A percentile compares a stretch with the other conserved stretches of the same genome.
These are phyloP conservation scores for Termitomyces sp. DNA, from an alignment of 768 basidiomycete genomes.

Conservation along the genomic window DNA sequence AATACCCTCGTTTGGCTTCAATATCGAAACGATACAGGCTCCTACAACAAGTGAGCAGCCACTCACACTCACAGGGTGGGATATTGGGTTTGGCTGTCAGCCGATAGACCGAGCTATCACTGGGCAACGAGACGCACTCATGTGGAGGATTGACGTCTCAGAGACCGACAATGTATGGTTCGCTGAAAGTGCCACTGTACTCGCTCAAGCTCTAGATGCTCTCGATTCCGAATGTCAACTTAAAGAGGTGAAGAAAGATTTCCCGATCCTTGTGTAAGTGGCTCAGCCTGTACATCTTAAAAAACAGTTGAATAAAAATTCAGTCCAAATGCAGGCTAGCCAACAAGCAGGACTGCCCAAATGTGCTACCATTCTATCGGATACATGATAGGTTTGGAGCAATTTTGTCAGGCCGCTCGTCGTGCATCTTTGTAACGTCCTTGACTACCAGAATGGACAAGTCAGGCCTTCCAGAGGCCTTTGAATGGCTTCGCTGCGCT, in stretches of 20 bases:
- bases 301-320: not conserved
- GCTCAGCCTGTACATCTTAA: slow-evolving; percentile 26
- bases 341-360: slow-evolving; percentile 61
- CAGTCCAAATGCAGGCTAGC: slow-evolving; percentile 38
- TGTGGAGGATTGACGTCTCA: slow-evolving; percentile 63
- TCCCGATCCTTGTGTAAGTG: slow-evolving; percentile 23
- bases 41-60: slow-evolving; percentile 22
- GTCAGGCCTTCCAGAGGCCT: slow-evolving; percentile 32
- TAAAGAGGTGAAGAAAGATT: slow-evolving; percentile 1
- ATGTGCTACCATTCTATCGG: slow-evolving; percentile 44
- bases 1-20: slow-evolving; percentile 46
- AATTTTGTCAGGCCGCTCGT: slow-evolving; percentile 24
- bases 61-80: slow-evolving; percentile 56
- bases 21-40: slow-evolving; percentile 50
- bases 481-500: slow-evolving; percentile 34
- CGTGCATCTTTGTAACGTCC: slow-evolving; percentile 25
- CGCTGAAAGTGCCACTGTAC: slow-evolving; percentile 46
- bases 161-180: slow-evolving; percentile 35
- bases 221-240: slow-evolving; percentile 7
- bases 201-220: slow-evolving; percentile 34
- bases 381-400: slow-evolving; percentile 32
- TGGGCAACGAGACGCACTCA: slow-evolving; percentile 42
- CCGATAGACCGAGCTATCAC: slow-evolving; percentile 35
- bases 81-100: slow-evolving; percentile 55
- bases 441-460: slow-evolving; percentile 16